phyloP scores from a whole-genome alignment of 179 eudicot species.

The Carnegiea gigantea region DNA sequence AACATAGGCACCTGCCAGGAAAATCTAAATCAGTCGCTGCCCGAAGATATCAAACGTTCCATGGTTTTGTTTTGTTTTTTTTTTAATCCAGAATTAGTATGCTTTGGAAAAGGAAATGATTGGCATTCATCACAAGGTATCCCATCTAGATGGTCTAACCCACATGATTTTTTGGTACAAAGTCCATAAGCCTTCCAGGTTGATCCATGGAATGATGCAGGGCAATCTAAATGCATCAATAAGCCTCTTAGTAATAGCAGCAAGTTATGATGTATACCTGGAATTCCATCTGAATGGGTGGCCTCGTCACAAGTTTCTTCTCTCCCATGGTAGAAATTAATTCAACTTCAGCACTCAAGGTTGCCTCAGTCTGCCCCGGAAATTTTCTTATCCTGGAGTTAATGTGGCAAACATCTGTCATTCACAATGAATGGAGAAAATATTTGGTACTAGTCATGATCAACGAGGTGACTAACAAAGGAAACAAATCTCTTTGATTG shows the following conservation, averaged over 20 bases:
- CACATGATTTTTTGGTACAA: not conserved
- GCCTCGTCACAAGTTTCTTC: slow-evolving; percentile 93
- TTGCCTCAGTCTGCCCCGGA: slow-evolving; percentile 98
- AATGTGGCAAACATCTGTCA: not conserved
- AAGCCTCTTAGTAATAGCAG: not conserved
- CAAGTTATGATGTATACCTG: slow-evolving; percentile 50
- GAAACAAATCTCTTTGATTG: not conserved
- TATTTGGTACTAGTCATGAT: not conserved
- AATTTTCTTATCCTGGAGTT: slow-evolving; percentile 88
- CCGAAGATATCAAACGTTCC: not conserved
- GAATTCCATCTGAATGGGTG: slow-evolving; percentile 99
- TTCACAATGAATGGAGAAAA: not conserved
- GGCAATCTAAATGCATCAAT: not conserved
- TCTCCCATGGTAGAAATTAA: slow-evolving; percentile 94
- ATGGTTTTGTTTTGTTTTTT: too few relatives aligned
- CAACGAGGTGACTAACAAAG: not conserved
- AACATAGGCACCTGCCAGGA: slow-evolving; percentile 93
- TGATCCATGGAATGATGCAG: not conserved
- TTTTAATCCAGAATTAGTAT: too few relatives aligned
- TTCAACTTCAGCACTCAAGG: slow-evolving; percentile 98
- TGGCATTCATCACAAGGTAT: too few relatives aligned
- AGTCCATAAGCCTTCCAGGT: not conserved
- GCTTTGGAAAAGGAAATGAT: too few relatives aligned
- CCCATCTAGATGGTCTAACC: too few relatives aligned
- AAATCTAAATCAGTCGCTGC: not conserved